Evolutionary conservation across 2,329 filamentous ascomycete species (phyloP).

Genomic region (Venturia carpophila): DNA sequence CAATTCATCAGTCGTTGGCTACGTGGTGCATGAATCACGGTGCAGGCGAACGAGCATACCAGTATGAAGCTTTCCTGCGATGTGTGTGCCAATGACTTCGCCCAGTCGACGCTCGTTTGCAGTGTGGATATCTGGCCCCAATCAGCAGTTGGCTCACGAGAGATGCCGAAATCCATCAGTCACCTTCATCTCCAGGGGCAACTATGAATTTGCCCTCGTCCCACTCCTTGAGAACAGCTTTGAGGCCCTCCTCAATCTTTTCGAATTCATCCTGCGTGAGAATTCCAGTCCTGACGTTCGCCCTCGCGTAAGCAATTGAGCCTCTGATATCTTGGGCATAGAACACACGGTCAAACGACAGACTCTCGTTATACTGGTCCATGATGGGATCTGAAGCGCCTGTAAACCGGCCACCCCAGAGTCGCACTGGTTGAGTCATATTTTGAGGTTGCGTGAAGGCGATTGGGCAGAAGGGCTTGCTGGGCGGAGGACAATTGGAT

Average conservation of each 20-base stretch:
- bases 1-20: background rate
- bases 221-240: slow-evolving; percentile 47
- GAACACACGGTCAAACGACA: slow-evolving; percentile 70
- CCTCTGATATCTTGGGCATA: slow-evolving; percentile 75
- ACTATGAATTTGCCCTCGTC: slow-evolving; percentile 6
- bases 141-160: background rate
- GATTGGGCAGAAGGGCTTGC: too few relatives aligned
- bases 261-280: slow-evolving; percentile 64
- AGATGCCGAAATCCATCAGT: background rate
- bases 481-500: background rate
- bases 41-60: background rate
- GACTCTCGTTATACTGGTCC: slow-evolving; percentile 74
- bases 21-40: too few relatives aligned
- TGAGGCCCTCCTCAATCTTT: slow-evolving; percentile 65
- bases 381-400: slow-evolving; percentile 65
- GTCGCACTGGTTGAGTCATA: slow-evolving; percentile 21
- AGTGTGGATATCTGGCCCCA: slow-evolving; percentile 45
- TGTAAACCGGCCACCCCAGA: slow-evolving; percentile 56
- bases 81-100: slow-evolving; percentile 79
- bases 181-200: slow-evolving; percentile 13
- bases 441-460: background rate
- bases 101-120: slow-evolving; percentile 50
- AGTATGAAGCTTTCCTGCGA: slow-evolving; percentile 87
- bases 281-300: slow-evolving; percentile 68
- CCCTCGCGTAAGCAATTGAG: slow-evolving; percentile 71